phyloP scores from a whole-genome alignment of 805 yeast genomes.

The Ogataea trehalophila region DNA sequence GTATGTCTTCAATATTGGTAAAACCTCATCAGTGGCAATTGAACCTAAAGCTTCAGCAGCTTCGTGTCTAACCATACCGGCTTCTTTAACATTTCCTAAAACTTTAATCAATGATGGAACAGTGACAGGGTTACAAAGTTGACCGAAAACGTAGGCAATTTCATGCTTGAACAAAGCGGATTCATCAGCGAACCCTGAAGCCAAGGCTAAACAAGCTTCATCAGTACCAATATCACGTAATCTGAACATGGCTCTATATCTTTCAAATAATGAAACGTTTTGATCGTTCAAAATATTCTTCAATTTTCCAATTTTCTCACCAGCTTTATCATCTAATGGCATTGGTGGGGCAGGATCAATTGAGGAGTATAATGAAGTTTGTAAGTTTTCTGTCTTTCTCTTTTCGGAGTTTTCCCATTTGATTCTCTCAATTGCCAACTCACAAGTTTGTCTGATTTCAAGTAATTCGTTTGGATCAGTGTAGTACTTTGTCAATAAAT shows the following conservation, averaged over 20 bases:
- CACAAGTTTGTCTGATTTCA: constrained; percentile 96
- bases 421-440: constrained; percentile 91
- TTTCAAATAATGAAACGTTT: constrained; percentile 73
- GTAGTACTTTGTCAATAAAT: constrained; percentile 56
- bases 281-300: constrained; percentile 71
- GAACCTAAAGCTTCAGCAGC: constrained; percentile 99
- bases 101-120: constrained; percentile 86
- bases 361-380: constrained; percentile 72
- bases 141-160: constrained; percentile 97
- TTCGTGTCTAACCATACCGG: constrained; percentile 99
- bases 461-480: constrained; percentile 65
- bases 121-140: constrained; percentile 86
- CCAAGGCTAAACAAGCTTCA: constrained; percentile 90
- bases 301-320: constrained; percentile 61
- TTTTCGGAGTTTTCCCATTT: constrained; percentile 79
- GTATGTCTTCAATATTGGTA: constrained; percentile 79
- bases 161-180: constrained; percentile 96
- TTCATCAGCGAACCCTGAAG: constrained; percentile 82
- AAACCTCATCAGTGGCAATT: constrained; percentile 92
- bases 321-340: constrained; percentile 44
- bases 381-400: constrained; percentile 64
- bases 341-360: constrained; percentile 99
- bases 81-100: constrained; percentile 71
- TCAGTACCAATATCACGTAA: constrained; percentile 90
- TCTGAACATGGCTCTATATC: constrained; percentile 98